These are phyloP conservation scores for Jamesozyma jinghongensis DNA, from an alignment of 805 yeast genomes.

Conservation along the genomic window DNA sequence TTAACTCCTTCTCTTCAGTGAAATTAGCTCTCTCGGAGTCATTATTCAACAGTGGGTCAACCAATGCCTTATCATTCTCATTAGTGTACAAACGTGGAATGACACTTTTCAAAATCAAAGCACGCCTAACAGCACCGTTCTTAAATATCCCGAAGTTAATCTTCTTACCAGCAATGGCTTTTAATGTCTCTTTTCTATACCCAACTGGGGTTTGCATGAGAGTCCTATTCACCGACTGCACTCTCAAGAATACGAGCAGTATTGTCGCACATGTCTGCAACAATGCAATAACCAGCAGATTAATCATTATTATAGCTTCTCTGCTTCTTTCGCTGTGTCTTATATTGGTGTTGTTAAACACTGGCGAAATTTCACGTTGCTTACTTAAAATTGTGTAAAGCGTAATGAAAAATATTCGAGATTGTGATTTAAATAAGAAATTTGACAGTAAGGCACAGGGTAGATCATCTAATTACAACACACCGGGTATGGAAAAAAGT, in stretches of 20 bases:
- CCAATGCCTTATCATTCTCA: not conserved
- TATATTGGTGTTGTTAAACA: no score
- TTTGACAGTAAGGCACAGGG: no score
- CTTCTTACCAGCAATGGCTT: constrained; percentile 8
- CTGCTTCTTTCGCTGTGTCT: no score
- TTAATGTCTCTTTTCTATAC: constrained; percentile 8
- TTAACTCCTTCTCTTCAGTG: not conserved
- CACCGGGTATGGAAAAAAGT: no score
- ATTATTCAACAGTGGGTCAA: not conserved
- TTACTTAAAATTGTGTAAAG: no score
- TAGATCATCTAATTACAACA: no score
- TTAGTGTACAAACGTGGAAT: constrained; percentile 27
- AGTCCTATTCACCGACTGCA: constrained; percentile 6
- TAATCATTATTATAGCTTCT: no score
- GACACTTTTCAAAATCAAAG: constrained; percentile 28
- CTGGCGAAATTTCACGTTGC: no score
- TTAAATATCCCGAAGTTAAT: constrained; percentile 1
- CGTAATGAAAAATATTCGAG: no score
- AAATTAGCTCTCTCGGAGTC: not conserved
- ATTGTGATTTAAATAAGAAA: no score
- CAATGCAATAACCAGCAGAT: constrained; percentile 1
- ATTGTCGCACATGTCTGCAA: constrained; percentile 4
- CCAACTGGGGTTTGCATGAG: constrained; percentile 2
- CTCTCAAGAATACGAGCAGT: constrained; percentile 5
- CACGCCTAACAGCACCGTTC: constrained; percentile 31